Evolutionary conservation across 441 rosid species (phyloP).

Genomic region (Flueggea neowawraea): DNA sequence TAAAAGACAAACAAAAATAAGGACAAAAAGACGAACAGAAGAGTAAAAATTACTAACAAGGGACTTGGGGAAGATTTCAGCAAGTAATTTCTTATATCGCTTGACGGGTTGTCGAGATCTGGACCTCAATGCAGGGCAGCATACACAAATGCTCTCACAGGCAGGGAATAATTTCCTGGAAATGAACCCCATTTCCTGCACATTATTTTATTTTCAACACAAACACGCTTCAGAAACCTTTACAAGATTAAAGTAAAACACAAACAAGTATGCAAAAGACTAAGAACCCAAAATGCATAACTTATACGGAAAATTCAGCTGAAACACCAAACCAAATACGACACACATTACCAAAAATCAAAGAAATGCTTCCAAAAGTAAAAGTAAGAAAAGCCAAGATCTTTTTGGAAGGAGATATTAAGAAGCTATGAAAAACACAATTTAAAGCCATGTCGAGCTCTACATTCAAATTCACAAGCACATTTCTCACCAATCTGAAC

Average conservation of each 20-base stretch:
- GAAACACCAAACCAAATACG: too few relatives aligned
- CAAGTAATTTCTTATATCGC: slow-evolving; percentile 91
- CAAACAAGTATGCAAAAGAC: not conserved
- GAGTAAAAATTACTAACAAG: slow-evolving; percentile 43
- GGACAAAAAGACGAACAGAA: not conserved
- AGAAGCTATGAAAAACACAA: too few relatives aligned
- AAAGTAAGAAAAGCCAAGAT: too few relatives aligned
- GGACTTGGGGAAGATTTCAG: slow-evolving; percentile 91
- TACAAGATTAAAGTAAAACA: not conserved
- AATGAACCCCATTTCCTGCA: slow-evolving; percentile 83
- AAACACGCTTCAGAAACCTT: not conserved
- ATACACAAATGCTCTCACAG: slow-evolving; percentile 95
- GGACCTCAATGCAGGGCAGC: slow-evolving; percentile 98
- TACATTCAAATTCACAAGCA: too few relatives aligned
- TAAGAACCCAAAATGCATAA: not conserved
- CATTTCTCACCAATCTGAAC: too few relatives aligned
- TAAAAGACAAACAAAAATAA: not conserved
- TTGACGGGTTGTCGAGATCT: slow-evolving; percentile 99
- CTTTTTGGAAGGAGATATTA: too few relatives aligned
- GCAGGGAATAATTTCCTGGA: slow-evolving; percentile 97
- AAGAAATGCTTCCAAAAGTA: too few relatives aligned
- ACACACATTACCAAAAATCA: too few relatives aligned
- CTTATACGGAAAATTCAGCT: too few relatives aligned
- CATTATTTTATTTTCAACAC: slow-evolving; percentile 11
- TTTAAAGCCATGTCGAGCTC: too few relatives aligned